Evolutionary conservation across 2,329 filamentous ascomycete species (phyloP).

Genomic region (Hortaea werneckii): DNA sequence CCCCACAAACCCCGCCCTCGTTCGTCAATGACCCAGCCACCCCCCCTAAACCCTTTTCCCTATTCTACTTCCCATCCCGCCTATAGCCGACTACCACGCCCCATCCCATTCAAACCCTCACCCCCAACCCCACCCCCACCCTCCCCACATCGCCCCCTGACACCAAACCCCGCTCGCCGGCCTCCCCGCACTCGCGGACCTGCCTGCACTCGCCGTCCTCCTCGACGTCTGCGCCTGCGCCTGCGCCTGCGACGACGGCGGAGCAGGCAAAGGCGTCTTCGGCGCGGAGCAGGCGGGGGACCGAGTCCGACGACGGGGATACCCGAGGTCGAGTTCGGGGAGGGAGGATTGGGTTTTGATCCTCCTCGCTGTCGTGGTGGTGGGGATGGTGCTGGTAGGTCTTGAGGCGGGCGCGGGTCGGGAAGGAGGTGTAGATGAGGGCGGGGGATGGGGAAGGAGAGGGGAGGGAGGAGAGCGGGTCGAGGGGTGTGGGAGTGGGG

Average conservation of each 20-base stretch:
- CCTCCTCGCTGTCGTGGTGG: slow-evolving; percentile 10
- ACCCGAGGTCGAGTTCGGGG: slow-evolving; percentile 20
- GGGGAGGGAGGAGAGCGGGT: not conserved
- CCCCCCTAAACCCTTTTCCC: too few species aligned
- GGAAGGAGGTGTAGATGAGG: slow-evolving; percentile 1
- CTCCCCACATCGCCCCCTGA: too few species aligned
- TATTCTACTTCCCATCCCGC: too few species aligned
- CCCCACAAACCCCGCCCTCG: too few species aligned
- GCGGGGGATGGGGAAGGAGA: not conserved
- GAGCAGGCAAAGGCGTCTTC: slow-evolving; percentile 33
- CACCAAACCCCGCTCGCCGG: too few species aligned
- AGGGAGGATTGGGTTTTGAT: slow-evolving; percentile 11
- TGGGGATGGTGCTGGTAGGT: slow-evolving; percentile 7
- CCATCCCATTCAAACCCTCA: too few species aligned
- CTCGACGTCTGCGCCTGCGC: too few species aligned
- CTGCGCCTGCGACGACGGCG: slow-evolving; percentile 12
- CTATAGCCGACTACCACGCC: too few species aligned
- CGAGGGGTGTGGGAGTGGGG: slow-evolving; percentile 5
- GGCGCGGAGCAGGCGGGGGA: slow-evolving; percentile 35
- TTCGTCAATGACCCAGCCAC: too few species aligned
- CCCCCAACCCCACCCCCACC: too few species aligned
- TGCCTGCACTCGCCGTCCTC: too few species aligned
- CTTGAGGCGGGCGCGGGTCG: not conserved
- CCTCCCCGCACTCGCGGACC: too few species aligned
- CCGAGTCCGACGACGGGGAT: slow-evolving; percentile 33